Evolutionary conservation across 2,329 filamentous ascomycete species (phyloP).

Genomic region (Zymoseptoria crescenta): DNA sequence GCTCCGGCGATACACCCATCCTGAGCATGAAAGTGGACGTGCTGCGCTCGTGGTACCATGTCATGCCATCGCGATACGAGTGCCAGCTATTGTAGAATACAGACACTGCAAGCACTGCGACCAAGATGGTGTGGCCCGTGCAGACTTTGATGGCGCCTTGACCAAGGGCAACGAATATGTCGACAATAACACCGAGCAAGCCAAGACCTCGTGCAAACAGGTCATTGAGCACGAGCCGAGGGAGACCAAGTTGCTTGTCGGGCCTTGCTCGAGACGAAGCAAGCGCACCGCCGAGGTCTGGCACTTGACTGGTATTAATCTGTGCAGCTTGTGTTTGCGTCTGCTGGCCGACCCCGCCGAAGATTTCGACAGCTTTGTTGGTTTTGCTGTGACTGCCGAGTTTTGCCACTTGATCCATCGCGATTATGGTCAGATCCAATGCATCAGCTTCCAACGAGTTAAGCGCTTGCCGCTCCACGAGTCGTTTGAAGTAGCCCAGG

Average conservation of each 20-base stretch:
- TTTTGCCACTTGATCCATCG: constrained; percentile 68
- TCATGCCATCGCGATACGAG: constrained; percentile 62
- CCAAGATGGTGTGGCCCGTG: constrained; percentile 62
- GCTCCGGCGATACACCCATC: constrained; percentile 70
- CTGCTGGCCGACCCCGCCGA: constrained; percentile 65
- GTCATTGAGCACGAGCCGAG: constrained; percentile 25
- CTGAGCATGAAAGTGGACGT: constrained; percentile 73
- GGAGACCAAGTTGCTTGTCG: constrained; percentile 16
- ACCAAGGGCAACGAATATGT: constrained; percentile 36
- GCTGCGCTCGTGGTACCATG: constrained; percentile 80
- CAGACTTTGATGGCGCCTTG: constrained; percentile 24
- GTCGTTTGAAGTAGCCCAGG: constrained; percentile 36
- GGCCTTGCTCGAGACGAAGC: constrained; percentile 6
- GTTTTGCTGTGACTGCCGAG: constrained; percentile 67
- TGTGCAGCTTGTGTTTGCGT: constrained; percentile 48
- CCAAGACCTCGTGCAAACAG: constrained; percentile 20
- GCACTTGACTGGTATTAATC: constrained; percentile 18
- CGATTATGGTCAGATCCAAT: constrained; percentile 65
- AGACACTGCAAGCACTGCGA: constrained; percentile 62
- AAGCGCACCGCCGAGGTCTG: constrained; percentile 9
- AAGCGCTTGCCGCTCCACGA: constrained; percentile 59
- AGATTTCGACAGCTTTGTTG: constrained; percentile 70
- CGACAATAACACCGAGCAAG: constrained; percentile 27
- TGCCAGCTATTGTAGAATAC: constrained; percentile 65
- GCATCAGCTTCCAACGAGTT: constrained; percentile 67